Base-by-base conservation (phyloP, 352 stramenopile genomes). In the Globisporangium spinosum region DNA sequence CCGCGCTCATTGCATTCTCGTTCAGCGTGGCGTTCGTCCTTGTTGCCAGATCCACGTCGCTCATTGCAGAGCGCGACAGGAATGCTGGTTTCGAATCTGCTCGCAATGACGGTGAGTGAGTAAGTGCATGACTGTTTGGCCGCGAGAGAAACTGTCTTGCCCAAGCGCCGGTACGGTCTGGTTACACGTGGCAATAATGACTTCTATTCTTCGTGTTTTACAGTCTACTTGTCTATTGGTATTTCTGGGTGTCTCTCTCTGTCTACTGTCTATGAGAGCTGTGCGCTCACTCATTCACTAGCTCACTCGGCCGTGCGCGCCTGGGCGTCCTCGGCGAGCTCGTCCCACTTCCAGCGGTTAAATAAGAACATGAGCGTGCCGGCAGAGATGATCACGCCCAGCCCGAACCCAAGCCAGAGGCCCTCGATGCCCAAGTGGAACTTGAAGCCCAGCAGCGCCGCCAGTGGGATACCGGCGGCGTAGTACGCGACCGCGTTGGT, bases 401-500 rank as follows among this genome's bases (percentile, higher is more conserved):
- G 65, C 3, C 74, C 75, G 66, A 93, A 78, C 60, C 80, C 76
- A 22, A 88, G 55, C 83, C 83, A 90, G 17, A 89, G 72, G 15
- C 83, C 83, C 49, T 83, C 70, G 20, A 91, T 74, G n/a, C 75
- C 77, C 12, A 85, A 55, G 6, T 76, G 53, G 27, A 78, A 64
- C 55, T 77, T 53, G 66, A 95, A 84, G 2, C 65, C 86, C 9
- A 94, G 63, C 12, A 89, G 15, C 20, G 78, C 79, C 1, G 79
- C 87, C 0, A 93, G 20, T 0, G 89, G 89, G 25, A 97, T 77
- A 17, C 89, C 87, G 8, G 91, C 78, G 1, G 79, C 64, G 68
- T 93, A 97, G 68, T 92, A 95, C 1, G 84, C 87, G 15, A 90
- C 73, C 12, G 86, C 76, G 15, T 82, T 85, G 3, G 64, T 70